These are phyloP conservation scores for Fusarium subglutinans DNA, from an alignment of 2,329 filamentous ascomycete species.

Conservation along the genomic window DNA sequence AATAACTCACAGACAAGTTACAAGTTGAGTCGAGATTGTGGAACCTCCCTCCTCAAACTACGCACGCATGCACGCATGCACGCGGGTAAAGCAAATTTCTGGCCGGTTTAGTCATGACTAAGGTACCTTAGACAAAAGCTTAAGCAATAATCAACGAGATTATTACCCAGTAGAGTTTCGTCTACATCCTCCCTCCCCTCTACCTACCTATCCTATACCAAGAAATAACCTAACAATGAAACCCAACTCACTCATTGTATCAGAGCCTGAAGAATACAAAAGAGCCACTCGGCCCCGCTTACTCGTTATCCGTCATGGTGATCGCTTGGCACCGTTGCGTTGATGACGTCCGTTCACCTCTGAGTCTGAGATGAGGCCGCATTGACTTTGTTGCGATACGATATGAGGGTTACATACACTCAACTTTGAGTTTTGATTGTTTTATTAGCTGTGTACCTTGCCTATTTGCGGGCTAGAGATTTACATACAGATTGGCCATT, in stretches of 20 bases:
- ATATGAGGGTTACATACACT: neutral
- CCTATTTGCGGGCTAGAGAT: neutral
- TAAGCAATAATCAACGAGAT: neutral
- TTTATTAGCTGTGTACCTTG: neutral
- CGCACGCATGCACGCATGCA: neutral
- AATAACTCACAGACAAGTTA: conserved; percentile 21
- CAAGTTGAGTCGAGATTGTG: conserved; percentile 11
- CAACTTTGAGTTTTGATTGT: neutral
- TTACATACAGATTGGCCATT: neutral
- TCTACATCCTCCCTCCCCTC: neutral
- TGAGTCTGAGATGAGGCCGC: conserved; percentile 4
- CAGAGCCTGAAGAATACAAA: neutral
- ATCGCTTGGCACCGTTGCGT: conserved; percentile 18
- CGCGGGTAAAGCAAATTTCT: conserved; percentile 15
- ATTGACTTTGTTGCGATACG: conserved; percentile 15
- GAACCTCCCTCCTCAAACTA: neutral
- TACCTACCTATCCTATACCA: neutral
- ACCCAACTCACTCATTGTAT: neutral
- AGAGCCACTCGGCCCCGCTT: conserved; percentile 9
- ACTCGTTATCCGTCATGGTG: conserved; percentile 21
- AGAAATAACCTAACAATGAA: neutral
- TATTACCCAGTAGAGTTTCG: conserved; percentile 17
- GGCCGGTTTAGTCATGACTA: neutral
- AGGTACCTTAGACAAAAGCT: conserved; percentile 5
- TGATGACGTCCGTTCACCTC: conserved; percentile 23